phyloP scores from a whole-genome alignment of 306 rosid genomes.

The Quercus alba region DNA sequence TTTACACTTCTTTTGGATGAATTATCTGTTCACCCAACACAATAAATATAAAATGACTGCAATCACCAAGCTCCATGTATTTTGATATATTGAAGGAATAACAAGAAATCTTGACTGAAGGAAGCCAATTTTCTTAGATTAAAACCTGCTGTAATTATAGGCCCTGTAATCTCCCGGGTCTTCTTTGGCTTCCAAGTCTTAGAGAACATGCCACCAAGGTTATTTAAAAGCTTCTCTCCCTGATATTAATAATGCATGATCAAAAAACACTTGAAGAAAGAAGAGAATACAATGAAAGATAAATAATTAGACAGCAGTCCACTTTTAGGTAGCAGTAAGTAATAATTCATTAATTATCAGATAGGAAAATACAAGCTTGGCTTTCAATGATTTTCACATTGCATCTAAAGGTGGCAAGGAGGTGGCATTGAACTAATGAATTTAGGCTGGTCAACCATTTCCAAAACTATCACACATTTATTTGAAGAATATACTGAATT shows the following conservation, averaged over 20 bases:
- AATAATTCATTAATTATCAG: background rate
- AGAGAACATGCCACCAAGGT: slow-evolving; percentile 95
- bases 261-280: background rate
- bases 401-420: background rate
- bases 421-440: background rate
- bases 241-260: slow-evolving; percentile 15
- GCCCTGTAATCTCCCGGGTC: slow-evolving; percentile 60
- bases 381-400: background rate
- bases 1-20: slow-evolving; percentile 32
- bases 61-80: background rate
- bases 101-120: background rate
- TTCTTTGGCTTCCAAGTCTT: slow-evolving; percentile 91
- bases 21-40: slow-evolving; percentile 42
- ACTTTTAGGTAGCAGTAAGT: background rate
- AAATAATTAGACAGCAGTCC: background rate
- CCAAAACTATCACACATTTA: background rate
- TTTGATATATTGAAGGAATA: background rate
- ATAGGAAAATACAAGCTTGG: background rate
- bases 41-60: background rate
- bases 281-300: background rate
- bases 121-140: slow-evolving; percentile 1
- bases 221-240: slow-evolving; percentile 94
- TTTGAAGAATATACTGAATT: background rate
- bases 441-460: background rate
- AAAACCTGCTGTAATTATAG: slow-evolving; percentile 70